Evolutionary conservation across 345 rosid species (phyloP).

Genomic region (Triadica sebifera): DNA sequence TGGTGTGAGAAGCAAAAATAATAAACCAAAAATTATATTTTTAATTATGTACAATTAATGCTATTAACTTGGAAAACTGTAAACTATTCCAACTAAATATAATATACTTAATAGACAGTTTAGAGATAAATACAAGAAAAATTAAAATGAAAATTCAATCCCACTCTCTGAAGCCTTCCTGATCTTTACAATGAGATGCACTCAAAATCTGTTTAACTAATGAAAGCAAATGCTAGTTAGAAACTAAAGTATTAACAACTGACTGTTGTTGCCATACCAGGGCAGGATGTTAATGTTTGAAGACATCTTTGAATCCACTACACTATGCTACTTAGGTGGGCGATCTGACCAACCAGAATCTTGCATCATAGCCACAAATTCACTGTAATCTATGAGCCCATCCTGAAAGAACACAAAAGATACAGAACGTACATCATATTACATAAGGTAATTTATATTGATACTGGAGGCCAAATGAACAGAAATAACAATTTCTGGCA

Average conservation of each 20-base stretch:
- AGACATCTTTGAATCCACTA: neutral
- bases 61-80: constrained; percentile 6
- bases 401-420: constrained; percentile 43
- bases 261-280: constrained; percentile 1
- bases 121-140: constrained; percentile 17
- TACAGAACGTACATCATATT: neutral
- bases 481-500: neutral
- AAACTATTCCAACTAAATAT: constrained; percentile 22
- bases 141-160: constrained; percentile 15
- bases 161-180: constrained; percentile 21
- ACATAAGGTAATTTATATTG: neutral
- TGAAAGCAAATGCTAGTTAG: constrained; percentile 2
- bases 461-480: neutral
- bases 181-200: constrained; percentile 29
- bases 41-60: constrained; percentile 16
- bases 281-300: neutral
- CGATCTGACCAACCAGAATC: constrained; percentile 38
- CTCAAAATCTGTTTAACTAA: constrained; percentile 10
- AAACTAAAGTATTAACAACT: constrained; percentile 4
- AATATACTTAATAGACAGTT: constrained; percentile 11
- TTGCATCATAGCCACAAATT: constrained; percentile 91
- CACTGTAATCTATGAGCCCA: constrained; percentile 84
- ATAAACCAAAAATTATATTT: neutral
- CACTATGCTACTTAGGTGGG: neutral
- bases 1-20: neutral